Base-by-base conservation (phyloP, 257 asterid genomes). In the Salvia hispanica region DNA sequence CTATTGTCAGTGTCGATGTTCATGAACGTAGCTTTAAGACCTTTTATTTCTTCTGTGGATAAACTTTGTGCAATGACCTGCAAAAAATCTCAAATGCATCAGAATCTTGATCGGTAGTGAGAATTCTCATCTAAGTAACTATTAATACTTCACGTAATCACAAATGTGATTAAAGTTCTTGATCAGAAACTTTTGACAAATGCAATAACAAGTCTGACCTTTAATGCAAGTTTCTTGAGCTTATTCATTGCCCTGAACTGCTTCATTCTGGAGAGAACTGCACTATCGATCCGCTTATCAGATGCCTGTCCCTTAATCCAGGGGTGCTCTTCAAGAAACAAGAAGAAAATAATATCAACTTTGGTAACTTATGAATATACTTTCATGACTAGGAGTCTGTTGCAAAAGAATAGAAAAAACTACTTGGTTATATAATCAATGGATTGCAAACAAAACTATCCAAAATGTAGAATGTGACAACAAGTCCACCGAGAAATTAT, bases 231-330 rank as follows among this genome's bases (percentile, higher is more conserved):
- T 83, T 87, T 83, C 81, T 87, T 85, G 78, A 87, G 87, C 81
- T 87, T 87, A 78, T 87, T 87, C 92, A 85, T 85, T 48, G 95
- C 95, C 74, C 95, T 81, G 79, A 87, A 87, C 76, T 87, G 95
- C 84, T 87, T 85, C 95, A 87, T 87, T 85, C 95, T 79, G 36
- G 92, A 85, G 52, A 87, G 85, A 72, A 87, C 95, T 13, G 95
- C 95, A 75, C 95, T 87, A 55, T 81, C 89, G 36, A 87, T 85
- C 54, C 83, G 89, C 80, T 85, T 25, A 2, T 25, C 31, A 25
- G 31, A 25, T 25, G 31, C 31, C 3, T 25, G 31, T 25, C 31
- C 31, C 80, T 78, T 82, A 50, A 87, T 73, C 95, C 95, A 87
- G 42, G 88, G 90, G 80, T 87, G 95, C 64, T 83, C 95, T 86